Percentiles rank a stretch among this genome's conserved stretches.
Evolutionary conservation across 768 basidiomycete species (phyloP).

Genomic region (Russula griseocarnosa): DNA sequence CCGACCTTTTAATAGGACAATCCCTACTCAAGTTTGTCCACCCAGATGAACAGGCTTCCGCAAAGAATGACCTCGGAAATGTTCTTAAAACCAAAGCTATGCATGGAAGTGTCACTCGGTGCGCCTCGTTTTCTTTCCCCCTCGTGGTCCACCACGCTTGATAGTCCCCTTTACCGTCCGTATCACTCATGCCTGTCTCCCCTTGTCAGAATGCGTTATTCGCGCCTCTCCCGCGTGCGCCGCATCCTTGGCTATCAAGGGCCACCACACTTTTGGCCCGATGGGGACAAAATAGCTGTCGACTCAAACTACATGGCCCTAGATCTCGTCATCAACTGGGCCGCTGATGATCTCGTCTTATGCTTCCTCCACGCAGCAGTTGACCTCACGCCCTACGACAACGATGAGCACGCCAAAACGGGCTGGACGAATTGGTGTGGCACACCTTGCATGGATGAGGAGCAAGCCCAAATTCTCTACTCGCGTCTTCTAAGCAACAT

Average conservation of each 20-base stretch:
- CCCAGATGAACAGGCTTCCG: conserved; percentile 76
- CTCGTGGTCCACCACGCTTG: conserved; percentile 24
- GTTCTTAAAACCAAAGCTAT: conserved; percentile 71
- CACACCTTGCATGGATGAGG: conserved; percentile 56
- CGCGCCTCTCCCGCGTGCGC: conserved; percentile 69
- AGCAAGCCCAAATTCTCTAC: conserved; percentile 58
- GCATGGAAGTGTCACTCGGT: conserved; percentile 82
- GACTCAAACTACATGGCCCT: conserved; percentile 80
- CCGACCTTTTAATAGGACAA: conserved; percentile 62
- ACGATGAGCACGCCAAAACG: conserved; percentile 70
- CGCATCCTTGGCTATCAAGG: conserved; percentile 66
- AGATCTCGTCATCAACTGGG: conserved; percentile 88
- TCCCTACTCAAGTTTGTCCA: conserved; percentile 76
- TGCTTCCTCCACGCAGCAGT: conserved; percentile 85
- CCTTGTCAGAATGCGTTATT: conserved; percentile 65
- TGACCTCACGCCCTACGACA: conserved; percentile 67
- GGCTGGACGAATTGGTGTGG: conserved; percentile 89
- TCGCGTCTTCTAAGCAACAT: conserved; percentile 53
- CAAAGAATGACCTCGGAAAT: conserved; percentile 65
- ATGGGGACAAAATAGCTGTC: conserved; percentile 62
- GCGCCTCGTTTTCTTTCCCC: conserved; percentile 29
- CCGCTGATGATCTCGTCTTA: conserved; percentile 78
- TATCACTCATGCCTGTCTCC: conserved; percentile 24
- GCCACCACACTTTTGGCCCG: conserved; percentile 50
- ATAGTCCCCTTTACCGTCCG: conserved; percentile 23